Conservation (phyloP, 176 grass and related monocot genomes). For the Avena sativa region DNA sequence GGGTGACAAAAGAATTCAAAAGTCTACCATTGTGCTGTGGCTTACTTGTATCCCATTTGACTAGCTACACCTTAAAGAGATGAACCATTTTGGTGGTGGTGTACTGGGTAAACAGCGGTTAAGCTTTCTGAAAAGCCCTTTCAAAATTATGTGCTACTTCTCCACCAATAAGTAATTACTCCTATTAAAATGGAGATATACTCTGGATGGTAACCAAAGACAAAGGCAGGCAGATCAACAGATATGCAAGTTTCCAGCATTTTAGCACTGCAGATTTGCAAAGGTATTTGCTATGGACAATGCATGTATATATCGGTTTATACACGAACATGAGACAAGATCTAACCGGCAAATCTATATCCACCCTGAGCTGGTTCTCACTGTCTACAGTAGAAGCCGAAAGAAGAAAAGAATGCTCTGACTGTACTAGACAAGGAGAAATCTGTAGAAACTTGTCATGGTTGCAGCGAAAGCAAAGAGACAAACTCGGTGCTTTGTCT, state of each 20-base stretch:
- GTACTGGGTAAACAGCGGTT: too few relatives aligned
- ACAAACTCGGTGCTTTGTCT: conserved; percentile 62
- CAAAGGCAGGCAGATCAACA: background rate
- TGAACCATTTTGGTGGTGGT: too few relatives aligned
- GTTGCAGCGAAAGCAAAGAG: conserved; percentile 69
- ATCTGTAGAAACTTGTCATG: conserved; percentile 43
- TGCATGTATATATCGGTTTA: background rate
- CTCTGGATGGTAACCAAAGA: background rate
- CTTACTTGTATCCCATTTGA: too few relatives aligned
- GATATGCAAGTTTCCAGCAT: background rate
- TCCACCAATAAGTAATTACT: background rate
- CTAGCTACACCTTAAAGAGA: too few relatives aligned
- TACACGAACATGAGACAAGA: background rate
- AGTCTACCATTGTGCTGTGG: too few relatives aligned
- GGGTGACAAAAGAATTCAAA: too few relatives aligned
- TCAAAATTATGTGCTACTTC: conserved; percentile 2
- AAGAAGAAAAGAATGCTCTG: background rate
- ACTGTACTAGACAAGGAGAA: conserved; percentile 24
- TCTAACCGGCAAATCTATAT: background rate
- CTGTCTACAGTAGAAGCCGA: conserved; percentile 10
- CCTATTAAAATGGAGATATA: background rate
- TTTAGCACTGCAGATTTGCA: background rate
- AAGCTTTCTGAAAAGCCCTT: background rate
- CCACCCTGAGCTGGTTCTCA: conserved; percentile 5
- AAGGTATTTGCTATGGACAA: conserved; percentile 13